A percentile compares a stretch with the other conserved stretches of the same genome.
phyloP scores from a whole-genome alignment of 1,284 basidiomycete species.

The Sanghuangporus baumii region DNA sequence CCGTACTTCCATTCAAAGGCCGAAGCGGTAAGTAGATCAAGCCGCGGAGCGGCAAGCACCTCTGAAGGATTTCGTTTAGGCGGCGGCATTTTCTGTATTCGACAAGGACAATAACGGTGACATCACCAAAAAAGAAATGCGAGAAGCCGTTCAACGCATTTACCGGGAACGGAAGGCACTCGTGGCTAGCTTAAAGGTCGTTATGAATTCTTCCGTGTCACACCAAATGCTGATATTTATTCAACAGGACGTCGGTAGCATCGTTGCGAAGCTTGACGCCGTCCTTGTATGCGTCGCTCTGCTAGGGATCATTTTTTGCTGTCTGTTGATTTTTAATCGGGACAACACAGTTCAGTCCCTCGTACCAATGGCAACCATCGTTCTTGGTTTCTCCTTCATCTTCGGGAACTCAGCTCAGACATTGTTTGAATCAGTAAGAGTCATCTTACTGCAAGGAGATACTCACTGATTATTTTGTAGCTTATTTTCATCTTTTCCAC shows the following conservation, averaged over 20 bases:
- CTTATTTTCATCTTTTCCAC: constrained; percentile 83
- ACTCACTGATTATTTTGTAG: constrained; percentile 28
- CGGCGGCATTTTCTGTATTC: constrained; percentile 70
- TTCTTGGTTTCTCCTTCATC: constrained; percentile 76
- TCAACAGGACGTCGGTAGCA: constrained; percentile 57
- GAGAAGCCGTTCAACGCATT: constrained; percentile 78
- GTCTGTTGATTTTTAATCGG: constrained; percentile 74
- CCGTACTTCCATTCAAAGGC: constrained; percentile 71
- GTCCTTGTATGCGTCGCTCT: constrained; percentile 62
- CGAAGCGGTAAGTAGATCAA: constrained; percentile 53
- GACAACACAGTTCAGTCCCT: constrained; percentile 68
- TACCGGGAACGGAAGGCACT: constrained; percentile 76
- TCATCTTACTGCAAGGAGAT: not conserved
- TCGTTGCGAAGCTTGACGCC: constrained; percentile 71
- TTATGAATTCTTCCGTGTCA: not conserved
- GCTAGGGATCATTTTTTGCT: constrained; percentile 63
- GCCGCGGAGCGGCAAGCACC: not conserved
- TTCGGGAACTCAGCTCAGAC: constrained; percentile 82
- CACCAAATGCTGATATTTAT: not conserved
- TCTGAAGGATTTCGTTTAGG: constrained; percentile 30
- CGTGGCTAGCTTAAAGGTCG: constrained; percentile 63
- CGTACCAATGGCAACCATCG: constrained; percentile 75
- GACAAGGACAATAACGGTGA: constrained; percentile 84
- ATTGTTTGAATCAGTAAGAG: constrained; percentile 62
- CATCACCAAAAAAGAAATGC: constrained; percentile 77